These are phyloP conservation scores for Bolboschoenoplectus hybrid DNA, from an alignment of 202 grass and related monocot genomes.

Conservation along the genomic window DNA sequence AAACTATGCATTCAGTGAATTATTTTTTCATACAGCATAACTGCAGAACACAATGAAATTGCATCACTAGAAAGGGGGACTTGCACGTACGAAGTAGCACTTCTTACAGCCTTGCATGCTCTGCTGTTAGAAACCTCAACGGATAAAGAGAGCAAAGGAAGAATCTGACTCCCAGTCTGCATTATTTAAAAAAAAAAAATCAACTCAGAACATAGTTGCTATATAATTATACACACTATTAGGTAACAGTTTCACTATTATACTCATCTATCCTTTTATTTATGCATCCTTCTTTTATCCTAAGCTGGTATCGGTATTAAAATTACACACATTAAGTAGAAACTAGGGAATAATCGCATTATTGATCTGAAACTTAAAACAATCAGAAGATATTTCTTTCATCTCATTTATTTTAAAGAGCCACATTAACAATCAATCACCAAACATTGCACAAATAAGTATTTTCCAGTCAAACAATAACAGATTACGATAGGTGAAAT, in stretches of 20 bases:
- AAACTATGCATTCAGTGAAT: not conserved
- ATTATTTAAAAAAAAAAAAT: constrained; percentile 12
- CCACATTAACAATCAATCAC: not conserved
- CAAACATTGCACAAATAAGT: not conserved
- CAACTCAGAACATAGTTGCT: not conserved
- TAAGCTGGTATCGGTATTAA: constrained; percentile 35
- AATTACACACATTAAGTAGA: not conserved
- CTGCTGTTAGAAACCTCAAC: constrained; percentile 24
- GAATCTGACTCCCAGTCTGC: constrained; percentile 24
- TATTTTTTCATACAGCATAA: not conserved
- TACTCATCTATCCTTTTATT: not conserved
- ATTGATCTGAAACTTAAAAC: not conserved
- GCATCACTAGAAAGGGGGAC: not conserved
- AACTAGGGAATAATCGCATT: not conserved
- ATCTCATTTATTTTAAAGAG: not conserved
- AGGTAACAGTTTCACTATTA: not conserved
- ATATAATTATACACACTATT: not conserved
- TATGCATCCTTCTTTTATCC: not conserved
- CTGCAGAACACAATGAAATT: not conserved
- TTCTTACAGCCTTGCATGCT: constrained; percentile 50
- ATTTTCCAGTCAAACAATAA: not conserved
- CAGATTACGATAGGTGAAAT: not conserved
- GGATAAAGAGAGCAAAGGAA: constrained; percentile 27
- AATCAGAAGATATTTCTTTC: not conserved
- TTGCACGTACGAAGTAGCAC: constrained; percentile 50